A percentile compares a stretch with the other conserved stretches of the same genome.
These are phyloP conservation scores for Salvia sclarea DNA, from an alignment of 305 asterid species.

Conservation along the genomic window DNA sequence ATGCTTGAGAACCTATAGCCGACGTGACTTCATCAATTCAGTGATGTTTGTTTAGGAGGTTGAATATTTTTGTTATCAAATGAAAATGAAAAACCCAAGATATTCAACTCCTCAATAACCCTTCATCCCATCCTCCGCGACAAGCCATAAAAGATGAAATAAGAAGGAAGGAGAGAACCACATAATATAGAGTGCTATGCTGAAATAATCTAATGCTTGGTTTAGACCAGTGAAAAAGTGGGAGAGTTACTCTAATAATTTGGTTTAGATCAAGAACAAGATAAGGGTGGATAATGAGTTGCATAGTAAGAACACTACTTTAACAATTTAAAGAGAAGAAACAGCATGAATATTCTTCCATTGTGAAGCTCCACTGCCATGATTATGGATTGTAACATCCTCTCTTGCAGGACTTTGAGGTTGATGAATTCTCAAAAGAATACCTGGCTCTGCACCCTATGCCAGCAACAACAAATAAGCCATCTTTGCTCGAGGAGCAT, in stretches of 20 bases:
- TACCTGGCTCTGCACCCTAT: constrained; percentile 78
- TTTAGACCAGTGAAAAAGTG: not conserved
- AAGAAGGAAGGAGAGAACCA: not conserved
- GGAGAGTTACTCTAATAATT: not conserved
- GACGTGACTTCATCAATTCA: not conserved
- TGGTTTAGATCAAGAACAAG: not conserved
- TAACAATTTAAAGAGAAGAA: not conserved
- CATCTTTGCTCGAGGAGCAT: constrained; percentile 78
- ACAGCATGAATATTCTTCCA: not conserved
- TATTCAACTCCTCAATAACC: not conserved
- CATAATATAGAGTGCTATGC: not conserved
- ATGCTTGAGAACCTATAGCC: not conserved
- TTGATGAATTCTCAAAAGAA: constrained; percentile 72
- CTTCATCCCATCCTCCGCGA: not conserved
- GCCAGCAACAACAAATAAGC: constrained; percentile 56
- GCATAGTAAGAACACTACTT: not conserved
- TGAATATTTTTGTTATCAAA: not conserved
- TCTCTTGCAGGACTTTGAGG: constrained; percentile 75
- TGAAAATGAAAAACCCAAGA: not conserved
- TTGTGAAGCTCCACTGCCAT: not conserved
- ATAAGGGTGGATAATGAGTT: not conserved
- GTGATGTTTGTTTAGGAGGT: not conserved
- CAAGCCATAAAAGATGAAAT: not conserved
- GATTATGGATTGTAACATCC: not conserved
- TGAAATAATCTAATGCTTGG: constrained; percentile 1